Percentiles rank a stretch among this genome's conserved stretches.
Conservation (phyloP, 2,329 filamentous ascomycete species). For the Fusarium siculi region DNA sequence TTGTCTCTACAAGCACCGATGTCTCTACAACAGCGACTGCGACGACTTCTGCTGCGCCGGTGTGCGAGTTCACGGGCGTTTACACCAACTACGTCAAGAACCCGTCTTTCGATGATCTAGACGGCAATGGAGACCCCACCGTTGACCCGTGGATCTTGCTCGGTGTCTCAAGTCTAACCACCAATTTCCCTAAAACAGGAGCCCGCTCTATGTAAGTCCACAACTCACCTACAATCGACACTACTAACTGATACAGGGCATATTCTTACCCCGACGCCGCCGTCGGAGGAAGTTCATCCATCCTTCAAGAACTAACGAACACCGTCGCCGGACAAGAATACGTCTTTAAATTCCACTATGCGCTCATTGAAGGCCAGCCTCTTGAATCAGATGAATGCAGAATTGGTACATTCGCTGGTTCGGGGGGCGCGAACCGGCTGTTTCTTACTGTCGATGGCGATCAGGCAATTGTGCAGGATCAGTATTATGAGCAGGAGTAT, state of each 20-base stretch:
- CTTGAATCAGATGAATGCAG: neutral
- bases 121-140: neutral
- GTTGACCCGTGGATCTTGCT: neutral
- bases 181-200: neutral
- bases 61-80: neutral
- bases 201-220: neutral
- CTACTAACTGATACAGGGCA: rapidly evolving
- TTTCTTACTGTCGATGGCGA: neutral
- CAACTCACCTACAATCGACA: too few species aligned
- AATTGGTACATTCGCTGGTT: conserved; percentile 35
- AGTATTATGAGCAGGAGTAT: neutral
- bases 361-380: neutral
- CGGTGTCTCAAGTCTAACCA: neutral
- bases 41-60: neutral
- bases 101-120: neutral
- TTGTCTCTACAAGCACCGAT: neutral
- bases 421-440: rapidly evolving
- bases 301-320: neutral
- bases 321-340: neutral
- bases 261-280: neutral
- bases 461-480: neutral
- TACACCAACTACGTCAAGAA: neutral
- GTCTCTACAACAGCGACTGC: neutral
- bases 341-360: neutral
- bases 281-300: neutral